Percentiles rank a stretch among this genome's conserved stretches.
Conservation (phyloP, 495 filamentous ascomycete genomes). For the Cercophora scortea region DNA sequence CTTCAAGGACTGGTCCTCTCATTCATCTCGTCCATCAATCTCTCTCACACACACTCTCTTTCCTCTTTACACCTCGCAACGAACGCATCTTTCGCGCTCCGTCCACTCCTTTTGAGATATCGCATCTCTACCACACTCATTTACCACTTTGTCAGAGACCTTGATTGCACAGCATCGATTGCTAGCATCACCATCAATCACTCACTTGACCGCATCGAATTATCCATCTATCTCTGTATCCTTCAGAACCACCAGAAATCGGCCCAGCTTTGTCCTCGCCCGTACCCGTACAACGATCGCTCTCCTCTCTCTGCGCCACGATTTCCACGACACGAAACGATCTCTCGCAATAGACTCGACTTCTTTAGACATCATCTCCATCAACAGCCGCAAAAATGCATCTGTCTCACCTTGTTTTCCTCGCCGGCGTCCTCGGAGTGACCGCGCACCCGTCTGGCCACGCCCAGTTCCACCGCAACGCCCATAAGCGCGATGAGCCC, state of each 20-base stretch:
- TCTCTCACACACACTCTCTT: constrained; percentile 3
- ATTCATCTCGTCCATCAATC: neutral
- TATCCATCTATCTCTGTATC: neutral
- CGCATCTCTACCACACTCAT: constrained; percentile 23
- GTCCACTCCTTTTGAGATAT: constrained; percentile 29
- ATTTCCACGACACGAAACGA: constrained; percentile 1
- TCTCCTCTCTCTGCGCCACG: neutral
- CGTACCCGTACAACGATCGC: neutral
- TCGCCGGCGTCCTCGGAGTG: constrained; percentile 20
- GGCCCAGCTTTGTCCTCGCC: neutral
- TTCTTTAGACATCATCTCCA: neutral
- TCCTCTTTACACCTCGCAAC: constrained; percentile 6
- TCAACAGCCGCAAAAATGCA: constrained; percentile 17
- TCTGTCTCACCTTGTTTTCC: constrained; percentile 16
- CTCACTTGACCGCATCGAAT: neutral
- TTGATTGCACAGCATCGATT: constrained; percentile 15
- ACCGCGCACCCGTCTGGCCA: constrained; percentile 25
- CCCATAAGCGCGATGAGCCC: constrained; percentile 13
- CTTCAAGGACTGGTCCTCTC: neutral
- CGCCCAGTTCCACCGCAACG: constrained; percentile 22
- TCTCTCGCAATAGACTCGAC: constrained; percentile 1
- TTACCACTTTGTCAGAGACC: neutral
- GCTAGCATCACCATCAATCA: constrained; percentile 1
- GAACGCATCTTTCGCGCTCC: constrained; percentile 20
- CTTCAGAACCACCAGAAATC: neutral